These are phyloP conservation scores for Candida boidinii DNA, from an alignment of 805 yeast species.

Conservation along the genomic window DNA sequence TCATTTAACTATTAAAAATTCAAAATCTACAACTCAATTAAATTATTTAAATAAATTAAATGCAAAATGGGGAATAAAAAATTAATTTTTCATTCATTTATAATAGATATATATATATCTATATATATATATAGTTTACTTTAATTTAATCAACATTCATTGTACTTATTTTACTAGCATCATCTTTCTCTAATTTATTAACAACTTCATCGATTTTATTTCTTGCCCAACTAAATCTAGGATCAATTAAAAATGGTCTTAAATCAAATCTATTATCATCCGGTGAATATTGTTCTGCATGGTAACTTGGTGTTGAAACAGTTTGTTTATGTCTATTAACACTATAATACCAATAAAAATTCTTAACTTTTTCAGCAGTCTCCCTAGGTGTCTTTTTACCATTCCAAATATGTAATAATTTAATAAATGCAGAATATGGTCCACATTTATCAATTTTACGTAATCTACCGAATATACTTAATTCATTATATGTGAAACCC, in stretches of 20 bases:
- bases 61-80: conserved; percentile 25
- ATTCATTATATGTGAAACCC: conserved; percentile 97
- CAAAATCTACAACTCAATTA: conserved; percentile 29
- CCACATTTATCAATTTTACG: conserved; percentile 94
- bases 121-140: not conserved
- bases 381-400: conserved; percentile 74
- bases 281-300: conserved; percentile 96
- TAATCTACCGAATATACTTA: conserved; percentile 81
- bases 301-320: conserved; percentile 93
- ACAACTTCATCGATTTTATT: conserved; percentile 80
- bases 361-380: conserved; percentile 86
- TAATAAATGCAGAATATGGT: conserved; percentile 90
- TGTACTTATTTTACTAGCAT: conserved; percentile 25
- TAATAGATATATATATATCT: too few species aligned
- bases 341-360: conserved; percentile 89
- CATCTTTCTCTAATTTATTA: conserved; percentile 40
- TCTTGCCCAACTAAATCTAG: conserved; percentile 83
- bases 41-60: conserved; percentile 20
- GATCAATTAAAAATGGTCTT: conserved; percentile 91
- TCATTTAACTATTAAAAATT: conserved; percentile 10
- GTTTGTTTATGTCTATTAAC: conserved; percentile 96
- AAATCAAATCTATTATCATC: conserved; percentile 96
- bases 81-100: conserved; percentile 4
- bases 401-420: conserved; percentile 87
- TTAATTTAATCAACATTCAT: conserved; percentile 36